These are phyloP conservation scores for Botryotinia convoluta DNA, from an alignment of 2,329 filamentous ascomycete genomes.

Conservation along the genomic window DNA sequence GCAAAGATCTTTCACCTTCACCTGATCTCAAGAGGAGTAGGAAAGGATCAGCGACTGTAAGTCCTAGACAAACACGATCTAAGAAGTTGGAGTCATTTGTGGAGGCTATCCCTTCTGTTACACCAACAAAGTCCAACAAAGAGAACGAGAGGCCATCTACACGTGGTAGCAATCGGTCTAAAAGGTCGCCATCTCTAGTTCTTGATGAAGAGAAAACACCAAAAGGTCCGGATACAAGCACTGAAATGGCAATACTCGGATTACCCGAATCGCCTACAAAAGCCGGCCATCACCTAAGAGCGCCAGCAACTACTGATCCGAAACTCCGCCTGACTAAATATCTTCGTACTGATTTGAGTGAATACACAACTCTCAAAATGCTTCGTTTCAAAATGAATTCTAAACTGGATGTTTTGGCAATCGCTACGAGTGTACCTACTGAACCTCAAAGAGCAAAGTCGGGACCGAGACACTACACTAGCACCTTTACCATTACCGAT, in stretches of 20 bases:
- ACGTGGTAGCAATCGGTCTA: neutral
- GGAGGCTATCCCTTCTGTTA: neutral
- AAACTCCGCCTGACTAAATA: slow-evolving; percentile 32
- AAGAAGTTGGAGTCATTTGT: slow-evolving; percentile 5
- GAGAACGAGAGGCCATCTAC: neutral
- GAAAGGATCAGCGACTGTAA: neutral
- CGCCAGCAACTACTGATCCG: slow-evolving; percentile 26
- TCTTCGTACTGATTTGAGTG: slow-evolving; percentile 45
- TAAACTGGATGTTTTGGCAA: slow-evolving; percentile 52
- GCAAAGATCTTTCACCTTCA: neutral
- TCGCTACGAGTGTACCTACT: slow-evolving; percentile 51
- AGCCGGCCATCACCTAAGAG: slow-evolving; percentile 27
- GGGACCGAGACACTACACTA: slow-evolving; percentile 58
- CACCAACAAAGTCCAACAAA: slow-evolving; percentile 16
- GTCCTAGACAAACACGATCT: slow-evolving; percentile 18
- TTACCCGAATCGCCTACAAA: slow-evolving; percentile 29
- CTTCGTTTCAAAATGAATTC: slow-evolving; percentile 51
- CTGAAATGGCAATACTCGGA: slow-evolving; percentile 34
- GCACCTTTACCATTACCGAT: slow-evolving; percentile 57
- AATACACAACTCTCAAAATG: slow-evolving; percentile 52
- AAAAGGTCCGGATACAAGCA: slow-evolving; percentile 36
- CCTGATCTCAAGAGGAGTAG: neutral
- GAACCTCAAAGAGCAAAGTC: slow-evolving; percentile 54
- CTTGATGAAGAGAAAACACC: slow-evolving; percentile 28
- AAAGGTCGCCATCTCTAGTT: slow-evolving; percentile 25